Evolutionary conservation across 2,329 filamentous ascomycete genomes (phyloP).

Genomic region (Tothia fuscella): DNA sequence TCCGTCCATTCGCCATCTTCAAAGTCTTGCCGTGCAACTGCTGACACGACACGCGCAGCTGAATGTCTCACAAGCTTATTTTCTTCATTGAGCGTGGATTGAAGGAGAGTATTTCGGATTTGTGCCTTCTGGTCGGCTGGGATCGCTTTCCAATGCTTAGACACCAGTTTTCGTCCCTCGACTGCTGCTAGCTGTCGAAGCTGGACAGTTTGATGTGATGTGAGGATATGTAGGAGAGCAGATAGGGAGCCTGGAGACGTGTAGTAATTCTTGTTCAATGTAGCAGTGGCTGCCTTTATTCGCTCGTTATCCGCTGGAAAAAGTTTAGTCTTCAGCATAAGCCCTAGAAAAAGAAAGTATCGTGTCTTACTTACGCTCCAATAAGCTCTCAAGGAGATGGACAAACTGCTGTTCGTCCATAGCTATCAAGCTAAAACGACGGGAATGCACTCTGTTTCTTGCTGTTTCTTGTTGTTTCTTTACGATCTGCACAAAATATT

Average conservation of each 20-base stretch:
- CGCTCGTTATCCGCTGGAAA: conserved; percentile 68
- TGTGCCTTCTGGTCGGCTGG: conserved; percentile 67
- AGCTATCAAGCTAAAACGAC: neutral
- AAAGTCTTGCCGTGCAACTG: conserved; percentile 76
- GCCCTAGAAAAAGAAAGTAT: conserved; percentile 10
- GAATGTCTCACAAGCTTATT: conserved; percentile 70
- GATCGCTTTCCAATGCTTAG: conserved; percentile 74
- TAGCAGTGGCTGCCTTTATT: conserved; percentile 17
- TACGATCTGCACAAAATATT: too few species aligned
- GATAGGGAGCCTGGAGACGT: conserved; percentile 72
- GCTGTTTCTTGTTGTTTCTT: too few species aligned
- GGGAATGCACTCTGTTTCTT: too few species aligned
- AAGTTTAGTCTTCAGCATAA: conserved; percentile 17
- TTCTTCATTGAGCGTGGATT: conserved; percentile 71
- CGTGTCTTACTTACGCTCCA: conserved; percentile 57
- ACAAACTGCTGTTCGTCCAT: conserved; percentile 68
- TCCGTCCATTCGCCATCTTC: conserved; percentile 77
- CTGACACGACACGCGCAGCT: conserved; percentile 74
- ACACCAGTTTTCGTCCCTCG: conserved; percentile 70
- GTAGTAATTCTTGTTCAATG: conserved; percentile 49
- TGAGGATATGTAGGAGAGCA: conserved; percentile 76
- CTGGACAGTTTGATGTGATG: conserved; percentile 58
- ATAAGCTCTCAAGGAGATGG: conserved; percentile 73
- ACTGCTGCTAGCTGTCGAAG: conserved; percentile 86
- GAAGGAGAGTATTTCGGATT: conserved; percentile 71